phyloP scores from a whole-genome alignment of 78 protist genomes.

The Protostelium mycophagum region DNA sequence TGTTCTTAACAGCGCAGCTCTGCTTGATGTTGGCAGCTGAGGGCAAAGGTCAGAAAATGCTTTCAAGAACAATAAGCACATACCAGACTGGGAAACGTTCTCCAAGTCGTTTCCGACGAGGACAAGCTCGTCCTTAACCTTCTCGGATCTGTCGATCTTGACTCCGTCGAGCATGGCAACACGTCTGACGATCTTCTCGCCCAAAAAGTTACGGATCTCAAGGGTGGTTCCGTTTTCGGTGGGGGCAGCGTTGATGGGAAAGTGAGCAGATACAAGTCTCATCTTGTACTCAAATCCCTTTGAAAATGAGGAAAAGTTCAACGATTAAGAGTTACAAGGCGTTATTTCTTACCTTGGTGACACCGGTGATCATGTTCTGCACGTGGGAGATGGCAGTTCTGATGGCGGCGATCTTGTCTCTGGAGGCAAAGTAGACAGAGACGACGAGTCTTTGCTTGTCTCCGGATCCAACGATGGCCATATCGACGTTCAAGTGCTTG shows the following conservation, averaged over 20 bases:
- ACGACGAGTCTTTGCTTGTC: not conserved
- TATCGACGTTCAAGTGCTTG: slow-evolving; percentile 84
- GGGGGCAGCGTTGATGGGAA: slow-evolving; percentile 93
- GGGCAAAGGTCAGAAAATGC: not conserved
- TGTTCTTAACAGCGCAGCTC: slow-evolving; percentile 69
- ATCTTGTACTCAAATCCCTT: slow-evolving; percentile 98
- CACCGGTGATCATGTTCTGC: slow-evolving; percentile 97
- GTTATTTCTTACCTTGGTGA: slow-evolving; percentile 65
- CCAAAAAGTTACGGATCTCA: slow-evolving; percentile 98
- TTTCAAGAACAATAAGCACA: not conserved
- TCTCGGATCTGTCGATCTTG: slow-evolving; percentile 52
- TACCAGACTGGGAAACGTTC: slow-evolving; percentile 82
- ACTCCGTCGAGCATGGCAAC: slow-evolving; percentile 83
- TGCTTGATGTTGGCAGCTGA: slow-evolving; percentile 4
- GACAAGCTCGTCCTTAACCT: slow-evolving; percentile 93
- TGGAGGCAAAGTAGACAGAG: slow-evolving; percentile 83
- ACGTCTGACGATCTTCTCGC: slow-evolving; percentile 86
- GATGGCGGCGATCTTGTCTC: slow-evolving; percentile 85
- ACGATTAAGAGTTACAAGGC: not conserved
- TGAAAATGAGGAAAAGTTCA: not conserved
- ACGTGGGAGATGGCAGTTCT: slow-evolving; percentile 90
- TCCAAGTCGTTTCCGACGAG: slow-evolving; percentile 94
- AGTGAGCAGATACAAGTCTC: slow-evolving; percentile 97
- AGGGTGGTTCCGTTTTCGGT: slow-evolving; percentile 65
- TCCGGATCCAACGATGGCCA: slow-evolving; percentile 24